Evolutionary conservation across 176 grass and related monocot genomes (phyloP).

Genomic region (Coix lacrymajobi): DNA sequence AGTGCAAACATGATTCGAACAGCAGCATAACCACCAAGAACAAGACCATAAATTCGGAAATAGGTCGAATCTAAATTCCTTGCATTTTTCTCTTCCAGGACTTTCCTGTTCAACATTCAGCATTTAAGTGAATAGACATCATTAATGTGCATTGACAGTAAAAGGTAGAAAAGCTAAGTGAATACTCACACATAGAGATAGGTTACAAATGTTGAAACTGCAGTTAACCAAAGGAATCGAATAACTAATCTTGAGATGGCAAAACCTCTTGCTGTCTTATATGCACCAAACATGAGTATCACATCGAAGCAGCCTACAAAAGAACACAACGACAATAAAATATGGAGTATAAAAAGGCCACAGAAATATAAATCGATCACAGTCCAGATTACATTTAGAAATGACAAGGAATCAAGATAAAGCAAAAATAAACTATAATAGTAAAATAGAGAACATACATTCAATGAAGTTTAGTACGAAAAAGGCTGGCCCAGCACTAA

Average conservation of each 20-base stretch:
- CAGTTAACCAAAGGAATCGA: slow-evolving; percentile 68
- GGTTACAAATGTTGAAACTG: slow-evolving; percentile 66
- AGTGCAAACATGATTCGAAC: slow-evolving; percentile 59
- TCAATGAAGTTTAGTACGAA: slow-evolving; percentile 83
- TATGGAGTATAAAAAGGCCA: neutral
- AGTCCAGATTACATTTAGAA: neutral
- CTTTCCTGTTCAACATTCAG: slow-evolving; percentile 65
- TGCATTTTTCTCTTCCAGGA: slow-evolving; percentile 68
- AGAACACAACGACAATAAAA: slow-evolving; percentile 20
- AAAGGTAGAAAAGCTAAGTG: neutral
- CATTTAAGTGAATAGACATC: slow-evolving; percentile 24
- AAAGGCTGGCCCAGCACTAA: slow-evolving; percentile 87
- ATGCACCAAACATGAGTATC: slow-evolving; percentile 86
- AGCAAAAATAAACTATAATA: slow-evolving; percentile 8
- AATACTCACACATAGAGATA: slow-evolving; percentile 90
- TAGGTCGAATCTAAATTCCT: slow-evolving; percentile 80
- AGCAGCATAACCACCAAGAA: slow-evolving; percentile 87
- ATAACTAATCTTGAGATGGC: slow-evolving; percentile 90
- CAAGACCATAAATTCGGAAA: slow-evolving; percentile 78
- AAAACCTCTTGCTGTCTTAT: slow-evolving; percentile 82
- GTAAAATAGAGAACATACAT: slow-evolving; percentile 50
- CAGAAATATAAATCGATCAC: neutral
- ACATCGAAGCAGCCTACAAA: slow-evolving; percentile 89
- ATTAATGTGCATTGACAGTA: neutral
- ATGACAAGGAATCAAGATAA: neutral